Percentiles rank a stretch among this genome's conserved stretches.
Conservation (phyloP, 768 basidiomycete species). For the Ramaria sp. region DNA sequence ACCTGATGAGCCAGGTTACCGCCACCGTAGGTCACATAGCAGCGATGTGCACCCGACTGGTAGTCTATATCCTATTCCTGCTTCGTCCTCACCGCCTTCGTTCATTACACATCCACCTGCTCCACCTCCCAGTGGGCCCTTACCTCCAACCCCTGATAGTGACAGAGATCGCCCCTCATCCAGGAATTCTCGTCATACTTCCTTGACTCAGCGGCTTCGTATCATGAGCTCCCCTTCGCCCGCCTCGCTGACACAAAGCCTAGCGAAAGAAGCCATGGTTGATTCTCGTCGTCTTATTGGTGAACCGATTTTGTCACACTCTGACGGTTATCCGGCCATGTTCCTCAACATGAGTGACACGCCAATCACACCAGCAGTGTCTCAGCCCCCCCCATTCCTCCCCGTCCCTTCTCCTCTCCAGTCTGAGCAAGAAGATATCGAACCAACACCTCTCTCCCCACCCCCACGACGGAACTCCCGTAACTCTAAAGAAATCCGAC, state of each 20-base stretch:
- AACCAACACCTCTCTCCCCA: constrained; percentile 10
- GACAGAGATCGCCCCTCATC: constrained; percentile 16
- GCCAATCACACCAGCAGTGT: constrained; percentile 30
- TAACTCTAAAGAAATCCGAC: background rate
- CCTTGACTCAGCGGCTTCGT: constrained; percentile 55
- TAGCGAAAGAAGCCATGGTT: constrained; percentile 41
- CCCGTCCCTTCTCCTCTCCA: constrained; percentile 47
- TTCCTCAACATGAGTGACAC: constrained; percentile 45
- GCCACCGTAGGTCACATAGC: constrained; percentile 16
- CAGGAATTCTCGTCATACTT: constrained; percentile 21
- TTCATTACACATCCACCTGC: constrained; percentile 22
- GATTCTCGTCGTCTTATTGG: constrained; percentile 44
- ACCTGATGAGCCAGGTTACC: constrained; percentile 41
- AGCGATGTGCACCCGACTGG: constrained; percentile 12
- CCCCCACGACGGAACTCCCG: constrained; percentile 12
- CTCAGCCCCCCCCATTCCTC: constrained; percentile 32
- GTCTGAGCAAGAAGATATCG: background rate
- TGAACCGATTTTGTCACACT: constrained; percentile 41
- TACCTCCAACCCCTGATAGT: constrained; percentile 24
- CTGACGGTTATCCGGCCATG: constrained; percentile 14
- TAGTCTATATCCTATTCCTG: constrained; percentile 32
- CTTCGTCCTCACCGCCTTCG: constrained; percentile 30
- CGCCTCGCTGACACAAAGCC: constrained; percentile 29
- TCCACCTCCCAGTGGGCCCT: constrained; percentile 34
- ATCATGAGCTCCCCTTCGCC: constrained; percentile 53